Base-by-base conservation (phyloP, 1,284 basidiomycete species). In the Sporisorium iseilematis-ciliati region DNA sequence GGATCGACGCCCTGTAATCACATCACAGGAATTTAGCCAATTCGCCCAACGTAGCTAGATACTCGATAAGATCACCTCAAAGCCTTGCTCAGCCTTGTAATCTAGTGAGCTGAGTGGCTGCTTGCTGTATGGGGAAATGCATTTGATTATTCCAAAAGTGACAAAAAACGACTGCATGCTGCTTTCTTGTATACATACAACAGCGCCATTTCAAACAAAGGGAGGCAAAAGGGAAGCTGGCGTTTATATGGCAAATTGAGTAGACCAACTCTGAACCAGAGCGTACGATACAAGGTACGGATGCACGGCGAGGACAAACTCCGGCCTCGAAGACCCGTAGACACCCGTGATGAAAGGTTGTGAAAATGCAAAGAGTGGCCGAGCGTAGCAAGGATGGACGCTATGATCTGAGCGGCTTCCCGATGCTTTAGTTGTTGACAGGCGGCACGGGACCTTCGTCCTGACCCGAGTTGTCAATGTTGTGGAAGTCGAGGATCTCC, bases 401-500 rank as follows among this genome's bases (percentile, higher is more conserved):
- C 35, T 59, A 11, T 20, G 51, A 20, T 31, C 20, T 38, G 49
- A 16, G 3, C 20, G 50, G 43, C 31, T 38, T 18, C 14, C 35
- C 35, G 16, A 38, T 29, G 49, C 21, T 26, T 40, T 57, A 75
- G 57, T 65, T 66, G 60, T 38, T 41, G 42, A 75, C 66, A 16
- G 78, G 75, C 18, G 78, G 78, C 16, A 78, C 78, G 25, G 78
- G 66, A 31, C 78, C 78, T 56, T 78, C 79, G 45, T 79, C 77
- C 62, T 74, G 72, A 35, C 71, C 72, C 23, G 72, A 69, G 61
- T 77, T 76, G 67, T 83, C 83, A 52, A 85, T 82, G 74, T 85
- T 85, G 80, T 85, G 85, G 78, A 86, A 86, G 60, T 85, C 83
- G 43, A 87, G 82, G 51, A 87, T 87, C 76, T 87, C 87, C 18